Conservation (phyloP, 2,329 filamentous ascomycete genomes). For the Stagonosporopsis vannaccii region DNA sequence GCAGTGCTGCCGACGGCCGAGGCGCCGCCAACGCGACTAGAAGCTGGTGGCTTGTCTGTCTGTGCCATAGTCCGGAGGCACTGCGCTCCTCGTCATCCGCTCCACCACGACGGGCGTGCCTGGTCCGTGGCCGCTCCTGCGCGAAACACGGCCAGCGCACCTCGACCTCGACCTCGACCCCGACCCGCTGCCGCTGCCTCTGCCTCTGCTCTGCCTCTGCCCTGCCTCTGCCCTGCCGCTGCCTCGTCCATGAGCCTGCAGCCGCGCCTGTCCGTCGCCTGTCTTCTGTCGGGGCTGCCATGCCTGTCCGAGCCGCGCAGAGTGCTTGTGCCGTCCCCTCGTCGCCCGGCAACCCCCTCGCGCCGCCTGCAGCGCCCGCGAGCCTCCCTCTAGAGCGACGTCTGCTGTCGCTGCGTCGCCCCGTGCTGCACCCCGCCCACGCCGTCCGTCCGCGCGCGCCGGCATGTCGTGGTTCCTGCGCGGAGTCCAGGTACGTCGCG, state of each 20-base stretch:
- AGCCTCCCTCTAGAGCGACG: constrained; percentile 2
- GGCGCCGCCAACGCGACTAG: constrained; percentile 12
- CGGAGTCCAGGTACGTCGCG: constrained; percentile 56
- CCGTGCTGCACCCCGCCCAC: neutral
- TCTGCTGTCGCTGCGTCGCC: no score
- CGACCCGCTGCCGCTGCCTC: no score
- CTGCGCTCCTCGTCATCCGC: neutral
- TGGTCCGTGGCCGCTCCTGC: constrained; percentile 15
- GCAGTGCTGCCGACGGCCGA: constrained; percentile 4
- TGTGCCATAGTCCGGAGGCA: no score
- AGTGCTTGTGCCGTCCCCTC: constrained; percentile 10
- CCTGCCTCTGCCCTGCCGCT: no score
- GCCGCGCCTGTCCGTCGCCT: constrained; percentile 49
- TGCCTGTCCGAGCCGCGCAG: constrained; percentile 23
- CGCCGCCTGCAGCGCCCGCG: constrained; percentile 5
- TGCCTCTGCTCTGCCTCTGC: constrained; percentile 4
- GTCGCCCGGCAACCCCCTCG: constrained; percentile 3
- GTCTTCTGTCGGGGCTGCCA: constrained; percentile 45
- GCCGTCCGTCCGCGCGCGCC: neutral
- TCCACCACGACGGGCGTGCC: constrained; percentile 13
- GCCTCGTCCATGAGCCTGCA: constrained; percentile 38
- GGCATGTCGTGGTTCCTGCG: constrained; percentile 52
- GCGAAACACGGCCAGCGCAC: constrained; percentile 20
- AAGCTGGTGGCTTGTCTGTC: constrained; percentile 9
- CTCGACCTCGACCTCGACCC: no score